Evolutionary conservation across 179 eudicot genomes (phyloP).

Genomic region (Camellia oleifera): DNA sequence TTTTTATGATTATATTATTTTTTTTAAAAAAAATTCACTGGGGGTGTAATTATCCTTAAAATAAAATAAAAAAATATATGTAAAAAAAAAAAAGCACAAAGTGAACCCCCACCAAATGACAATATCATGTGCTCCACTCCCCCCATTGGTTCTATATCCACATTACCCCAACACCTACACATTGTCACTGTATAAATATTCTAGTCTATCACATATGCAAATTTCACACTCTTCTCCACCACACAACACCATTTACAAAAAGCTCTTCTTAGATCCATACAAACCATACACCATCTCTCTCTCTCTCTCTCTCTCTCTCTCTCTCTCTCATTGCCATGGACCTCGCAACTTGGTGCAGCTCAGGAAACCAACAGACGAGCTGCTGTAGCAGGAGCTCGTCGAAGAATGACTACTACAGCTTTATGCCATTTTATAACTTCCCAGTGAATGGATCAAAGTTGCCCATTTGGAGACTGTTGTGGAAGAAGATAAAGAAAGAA

Average conservation of each 20-base stretch:
- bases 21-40: too few species aligned
- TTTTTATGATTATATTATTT: too few species aligned
- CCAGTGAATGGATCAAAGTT: not conserved
- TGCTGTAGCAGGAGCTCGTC: slow-evolving; percentile 9
- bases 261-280: not conserved
- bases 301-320: not conserved
- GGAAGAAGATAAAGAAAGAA: slow-evolving; percentile 37
- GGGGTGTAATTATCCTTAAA: too few species aligned
- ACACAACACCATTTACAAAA: not conserved
- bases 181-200: not conserved
- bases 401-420: not conserved
- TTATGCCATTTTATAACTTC: slow-evolving; percentile 3
- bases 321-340: slow-evolving; percentile 18
- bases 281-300: not conserved
- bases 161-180: not conserved
- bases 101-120: too few species aligned
- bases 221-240: not conserved
- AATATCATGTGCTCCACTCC: not conserved
- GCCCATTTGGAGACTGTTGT: slow-evolving; percentile 29
- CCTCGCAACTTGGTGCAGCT: slow-evolving; percentile 18
- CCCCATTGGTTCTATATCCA: not conserved
- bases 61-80: too few species aligned
- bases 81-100: too few species aligned
- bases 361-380: not conserved
- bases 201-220: not conserved